phyloP scores from a whole-genome alignment of 306 rosid genomes.

The Inga oerstediana region DNA sequence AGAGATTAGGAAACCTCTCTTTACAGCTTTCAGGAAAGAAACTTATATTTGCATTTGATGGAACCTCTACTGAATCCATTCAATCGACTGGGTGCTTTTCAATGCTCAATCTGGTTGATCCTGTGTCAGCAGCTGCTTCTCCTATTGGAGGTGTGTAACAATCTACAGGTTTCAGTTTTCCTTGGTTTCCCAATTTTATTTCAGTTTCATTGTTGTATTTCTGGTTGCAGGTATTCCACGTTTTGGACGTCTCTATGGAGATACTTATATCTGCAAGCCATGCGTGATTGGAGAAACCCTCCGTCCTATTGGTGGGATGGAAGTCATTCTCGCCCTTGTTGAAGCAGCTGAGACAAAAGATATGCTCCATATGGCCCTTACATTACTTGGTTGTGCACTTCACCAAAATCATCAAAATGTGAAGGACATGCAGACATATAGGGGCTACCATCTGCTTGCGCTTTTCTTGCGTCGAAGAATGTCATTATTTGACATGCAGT shows the following conservation, averaged over 20 bases:
- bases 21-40: conserved; percentile 94
- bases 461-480: conserved; percentile 89
- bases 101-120: conserved; percentile 97
- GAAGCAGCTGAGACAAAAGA: conserved; percentile 98
- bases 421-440: conserved; percentile 87
- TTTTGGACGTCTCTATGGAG: conserved; percentile 96
- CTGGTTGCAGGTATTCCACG: conserved; percentile 91
- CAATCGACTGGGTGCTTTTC: conserved; percentile 81
- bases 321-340: conserved; percentile 84
- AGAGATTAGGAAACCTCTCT: conserved; percentile 88
- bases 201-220: conserved; percentile 32
- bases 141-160: conserved; percentile 95
- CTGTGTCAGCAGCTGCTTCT: conserved; percentile 98
- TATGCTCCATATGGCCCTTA: conserved; percentile 96
- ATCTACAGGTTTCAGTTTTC: conserved; percentile 29
- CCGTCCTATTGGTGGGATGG: conserved; percentile 90
- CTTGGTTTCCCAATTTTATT: conserved; percentile 13
- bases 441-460: conserved; percentile 97
- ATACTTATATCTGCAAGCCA: conserved; percentile 79
- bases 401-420: conserved; percentile 95
- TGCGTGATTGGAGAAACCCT: conserved; percentile 87
- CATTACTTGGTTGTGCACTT: conserved; percentile 82
- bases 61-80: conserved; percentile 76
- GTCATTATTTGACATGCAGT: conserved; percentile 97
- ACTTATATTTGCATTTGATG: conserved; percentile 97